Evolutionary conservation across 371 early-diverging fungal genomes (phyloP), one percentile per base, ranked within the genome.

Genomic region (Mucor sp.): DNA sequence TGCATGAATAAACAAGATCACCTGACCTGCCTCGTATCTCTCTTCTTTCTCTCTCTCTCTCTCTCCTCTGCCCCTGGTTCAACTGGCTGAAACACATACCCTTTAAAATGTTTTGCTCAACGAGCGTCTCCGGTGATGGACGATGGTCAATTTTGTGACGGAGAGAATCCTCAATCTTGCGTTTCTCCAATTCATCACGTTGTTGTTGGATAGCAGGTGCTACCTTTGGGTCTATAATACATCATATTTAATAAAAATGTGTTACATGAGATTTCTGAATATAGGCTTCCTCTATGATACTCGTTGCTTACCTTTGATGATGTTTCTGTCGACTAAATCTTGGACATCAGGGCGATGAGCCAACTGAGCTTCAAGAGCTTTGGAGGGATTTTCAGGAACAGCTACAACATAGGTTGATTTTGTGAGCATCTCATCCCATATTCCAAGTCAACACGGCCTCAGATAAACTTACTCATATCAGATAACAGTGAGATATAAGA

Each of bases 271-370:
- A 60, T 41, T 28, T 32, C 37, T 37, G 37, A 33, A 33, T 33
- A 33, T 33, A 33, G 33, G 30, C 33, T 6, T 7, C 7, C 33
- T 6, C 1, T 3, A 33, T 4, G 37, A 37, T 14, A 12, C 8
- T 32, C 35, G 37, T 33, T 33, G 7, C 37, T 37, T 78, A 86
- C 89, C 85, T 79, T 85, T 86, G 44, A 93, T 67, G 63, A 93
- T 91, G 63, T 90, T 89, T 72, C 84, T 85, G 60, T 90, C 87
- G 6, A 91, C 83, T n/a, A 93, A 79, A n/a, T 89, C 90, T 63
- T 87, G 87, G 14, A 85, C 78, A 12, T 84, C 85, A 58, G 88
- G 87, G 25, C 92, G 80, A 23, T 84, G 80, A 28, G 87, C 74
- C 28, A 93, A 63, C 65, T 74, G 69, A 4, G 63, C 58, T 60